Conservation (phyloP, 345 rosid genomes). For the Hypericum androsaemum region DNA sequence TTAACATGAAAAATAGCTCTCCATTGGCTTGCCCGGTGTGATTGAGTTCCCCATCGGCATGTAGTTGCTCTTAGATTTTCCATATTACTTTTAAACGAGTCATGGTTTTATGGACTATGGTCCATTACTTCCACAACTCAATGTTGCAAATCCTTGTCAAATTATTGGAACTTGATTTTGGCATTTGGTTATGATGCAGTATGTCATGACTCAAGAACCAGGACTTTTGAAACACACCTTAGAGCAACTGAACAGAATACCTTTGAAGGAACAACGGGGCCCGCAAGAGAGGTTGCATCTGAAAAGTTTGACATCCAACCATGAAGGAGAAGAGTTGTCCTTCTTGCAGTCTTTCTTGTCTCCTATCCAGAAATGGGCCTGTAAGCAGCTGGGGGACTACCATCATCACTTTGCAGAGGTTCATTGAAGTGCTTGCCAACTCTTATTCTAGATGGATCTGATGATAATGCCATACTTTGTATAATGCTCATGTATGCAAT, state of each 20-base stretch:
- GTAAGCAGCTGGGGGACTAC: slow-evolving; percentile 78
- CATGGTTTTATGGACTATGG: no score
- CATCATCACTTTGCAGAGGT: slow-evolving; percentile 91
- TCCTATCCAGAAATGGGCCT: slow-evolving; percentile 88
- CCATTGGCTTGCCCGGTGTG: no score
- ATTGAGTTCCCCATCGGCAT: no score
- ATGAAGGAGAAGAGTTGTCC: slow-evolving; percentile 56
- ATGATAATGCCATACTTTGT: no score
- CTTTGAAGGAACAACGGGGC: slow-evolving; percentile 84
- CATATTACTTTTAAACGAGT: no score
- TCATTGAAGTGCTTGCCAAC: slow-evolving; percentile 14
- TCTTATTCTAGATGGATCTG: no score
- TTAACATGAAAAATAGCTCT: no score
- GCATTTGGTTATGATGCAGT: slow-evolving; percentile 44
- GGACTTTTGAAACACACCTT: slow-evolving; percentile 75
- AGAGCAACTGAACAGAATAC: slow-evolving; percentile 78
- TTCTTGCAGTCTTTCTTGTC: slow-evolving; percentile 77
- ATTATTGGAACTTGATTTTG: neutral
- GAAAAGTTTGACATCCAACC: slow-evolving; percentile 57
- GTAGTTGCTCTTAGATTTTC: no score
- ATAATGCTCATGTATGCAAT: no score
- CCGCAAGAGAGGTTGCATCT: slow-evolving; percentile 94
- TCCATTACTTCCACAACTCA: no score
- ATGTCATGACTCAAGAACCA: slow-evolving; percentile 68
- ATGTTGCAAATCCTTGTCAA: no score